A percentile compares a stretch with the other conserved stretches of the same genome.
phyloP scores from a whole-genome alignment of 108 stramenopile genomes.

The Pseudonitzschia multiseries region DNA sequence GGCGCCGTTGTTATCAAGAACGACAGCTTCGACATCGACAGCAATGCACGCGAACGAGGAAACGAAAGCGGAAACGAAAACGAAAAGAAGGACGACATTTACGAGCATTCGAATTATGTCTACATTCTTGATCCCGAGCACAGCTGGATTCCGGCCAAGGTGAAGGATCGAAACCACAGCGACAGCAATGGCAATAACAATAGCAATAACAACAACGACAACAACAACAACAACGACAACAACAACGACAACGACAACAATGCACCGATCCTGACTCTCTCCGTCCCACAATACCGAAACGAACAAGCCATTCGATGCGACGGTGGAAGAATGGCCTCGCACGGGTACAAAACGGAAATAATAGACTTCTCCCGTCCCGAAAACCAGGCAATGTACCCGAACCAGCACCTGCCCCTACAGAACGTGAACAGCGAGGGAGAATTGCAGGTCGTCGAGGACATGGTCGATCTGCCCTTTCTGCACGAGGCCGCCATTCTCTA shows the following conservation, averaged over 20 bases:
- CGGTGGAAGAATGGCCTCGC: slow-evolving; percentile 55
- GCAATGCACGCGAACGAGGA: not conserved
- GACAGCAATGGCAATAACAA: not conserved
- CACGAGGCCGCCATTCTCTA: slow-evolving; percentile 97
- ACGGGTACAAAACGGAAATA: slow-evolving; percentile 40
- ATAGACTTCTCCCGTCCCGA: slow-evolving; percentile 21
- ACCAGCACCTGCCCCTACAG: slow-evolving; percentile 61
- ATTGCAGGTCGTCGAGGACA: slow-evolving; percentile 63
- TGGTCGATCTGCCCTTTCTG: slow-evolving; percentile 87
- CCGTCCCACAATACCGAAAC: slow-evolving; percentile 30
- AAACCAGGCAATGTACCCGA: slow-evolving; percentile 48
- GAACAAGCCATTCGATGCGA: slow-evolving; percentile 42
- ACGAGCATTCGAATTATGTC: slow-evolving; percentile 47
- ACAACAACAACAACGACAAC: too few relatives aligned
- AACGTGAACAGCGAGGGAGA: slow-evolving; percentile 57
- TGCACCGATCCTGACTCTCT: slow-evolving; percentile 12
- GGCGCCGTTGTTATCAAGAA: not conserved
- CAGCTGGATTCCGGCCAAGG: slow-evolving; percentile 74
- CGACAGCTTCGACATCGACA: not conserved
- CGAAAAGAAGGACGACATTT: slow-evolving; percentile 10
- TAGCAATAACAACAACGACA: too few relatives aligned
- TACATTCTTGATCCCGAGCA: slow-evolving; percentile 62
- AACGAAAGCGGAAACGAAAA: not conserved
- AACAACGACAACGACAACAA: not conserved
- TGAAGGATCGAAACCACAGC: slow-evolving; percentile 34